phyloP scores from a whole-genome alignment of 1,139 yeast species.

The Hansenula sp. region DNA sequence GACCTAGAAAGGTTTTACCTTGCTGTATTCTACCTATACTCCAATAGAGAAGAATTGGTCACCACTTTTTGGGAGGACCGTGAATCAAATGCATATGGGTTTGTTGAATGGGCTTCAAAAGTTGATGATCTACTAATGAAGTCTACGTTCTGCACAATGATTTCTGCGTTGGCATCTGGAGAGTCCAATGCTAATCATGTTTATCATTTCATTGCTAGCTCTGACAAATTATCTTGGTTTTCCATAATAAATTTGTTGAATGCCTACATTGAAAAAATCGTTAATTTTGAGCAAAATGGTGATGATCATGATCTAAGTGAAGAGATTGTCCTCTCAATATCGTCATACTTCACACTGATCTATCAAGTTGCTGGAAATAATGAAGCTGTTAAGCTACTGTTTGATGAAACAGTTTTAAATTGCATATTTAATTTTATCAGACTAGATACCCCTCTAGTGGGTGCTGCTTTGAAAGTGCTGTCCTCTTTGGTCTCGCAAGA shows the following conservation, averaged over 20 bases:
- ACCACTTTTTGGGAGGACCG: slow-evolving; percentile 70
- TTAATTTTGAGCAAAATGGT: slow-evolving; percentile 28
- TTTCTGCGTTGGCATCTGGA: slow-evolving; percentile 73
- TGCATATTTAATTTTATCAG: slow-evolving; percentile 44
- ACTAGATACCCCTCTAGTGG: slow-evolving; percentile 49
- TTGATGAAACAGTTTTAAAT: slow-evolving; percentile 30
- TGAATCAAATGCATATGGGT: slow-evolving; percentile 64
- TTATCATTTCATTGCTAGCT: slow-evolving; percentile 34
- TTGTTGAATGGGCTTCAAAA: slow-evolving; percentile 82
- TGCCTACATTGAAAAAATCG: slow-evolving; percentile 50
- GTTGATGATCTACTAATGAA: slow-evolving; percentile 82
- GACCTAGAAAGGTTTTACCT: slow-evolving; percentile 87
- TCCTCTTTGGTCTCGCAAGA: slow-evolving; percentile 48
- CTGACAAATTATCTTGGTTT: slow-evolving; percentile 51
- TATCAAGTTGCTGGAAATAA: slow-evolving; percentile 46
- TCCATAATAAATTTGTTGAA: slow-evolving; percentile 53
- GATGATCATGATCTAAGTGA: slow-evolving; percentile 62
- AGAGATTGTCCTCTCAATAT: slow-evolving; percentile 72
- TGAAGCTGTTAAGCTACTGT: slow-evolving; percentile 33
- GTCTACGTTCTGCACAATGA: slow-evolving; percentile 75
- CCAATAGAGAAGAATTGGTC: slow-evolving; percentile 56
- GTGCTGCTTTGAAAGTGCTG: slow-evolving; percentile 49
- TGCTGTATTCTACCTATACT: slow-evolving; percentile 68
- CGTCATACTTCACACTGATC: slow-evolving; percentile 63
- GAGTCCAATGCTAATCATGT: slow-evolving; percentile 46